A percentile compares a stretch with the other conserved stretches of the same genome.
Evolutionary conservation across 306 rosid species (phyloP).

Genomic region (Cercis canadensis): DNA sequence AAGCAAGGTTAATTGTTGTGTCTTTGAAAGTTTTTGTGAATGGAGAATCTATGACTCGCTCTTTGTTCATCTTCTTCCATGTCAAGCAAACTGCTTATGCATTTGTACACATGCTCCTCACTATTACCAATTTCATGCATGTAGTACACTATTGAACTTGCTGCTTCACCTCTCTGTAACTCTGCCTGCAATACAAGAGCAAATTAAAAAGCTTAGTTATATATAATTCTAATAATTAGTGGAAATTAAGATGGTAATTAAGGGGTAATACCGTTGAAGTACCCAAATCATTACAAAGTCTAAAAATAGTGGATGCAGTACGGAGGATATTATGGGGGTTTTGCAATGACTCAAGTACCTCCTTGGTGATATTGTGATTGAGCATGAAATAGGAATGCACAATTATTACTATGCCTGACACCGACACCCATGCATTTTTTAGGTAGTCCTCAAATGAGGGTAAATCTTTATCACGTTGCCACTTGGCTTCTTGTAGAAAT

Average conservation of each 20-base stretch:
- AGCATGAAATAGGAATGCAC: constrained; percentile 48
- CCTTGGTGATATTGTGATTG: constrained; percentile 41
- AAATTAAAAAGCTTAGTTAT: too few relatives aligned
- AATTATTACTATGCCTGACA: constrained; percentile 43
- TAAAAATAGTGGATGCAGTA: constrained; percentile 52
- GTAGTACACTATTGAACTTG: constrained; percentile 47
- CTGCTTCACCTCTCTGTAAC: constrained; percentile 60
- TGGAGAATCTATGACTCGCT: constrained; percentile 24
- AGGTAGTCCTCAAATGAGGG: constrained; percentile 54
- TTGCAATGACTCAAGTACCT: constrained; percentile 39
- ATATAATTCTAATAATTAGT: too few relatives aligned
- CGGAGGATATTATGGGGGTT: constrained; percentile 39
- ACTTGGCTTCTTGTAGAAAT: constrained; percentile 56
- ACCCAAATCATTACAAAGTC: constrained; percentile 64
- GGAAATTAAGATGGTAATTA: background rate
- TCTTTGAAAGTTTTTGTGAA: constrained; percentile 49
- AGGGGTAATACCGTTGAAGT: constrained; percentile 63
- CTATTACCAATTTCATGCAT: constrained; percentile 37
- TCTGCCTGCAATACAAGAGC: constrained; percentile 57
- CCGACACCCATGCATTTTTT: constrained; percentile 59
- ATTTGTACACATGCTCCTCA: constrained; percentile 35
- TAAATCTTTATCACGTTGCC: constrained; percentile 42
- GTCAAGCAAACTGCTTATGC: constrained; percentile 35
- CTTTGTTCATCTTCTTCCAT: constrained; percentile 64
- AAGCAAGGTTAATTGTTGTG: constrained; percentile 47